A percentile compares a stretch with the other conserved stretches of the same genome.
Conservation (phyloP, 2,329 filamentous ascomycete species). For the Harringtonia aguacate region DNA sequence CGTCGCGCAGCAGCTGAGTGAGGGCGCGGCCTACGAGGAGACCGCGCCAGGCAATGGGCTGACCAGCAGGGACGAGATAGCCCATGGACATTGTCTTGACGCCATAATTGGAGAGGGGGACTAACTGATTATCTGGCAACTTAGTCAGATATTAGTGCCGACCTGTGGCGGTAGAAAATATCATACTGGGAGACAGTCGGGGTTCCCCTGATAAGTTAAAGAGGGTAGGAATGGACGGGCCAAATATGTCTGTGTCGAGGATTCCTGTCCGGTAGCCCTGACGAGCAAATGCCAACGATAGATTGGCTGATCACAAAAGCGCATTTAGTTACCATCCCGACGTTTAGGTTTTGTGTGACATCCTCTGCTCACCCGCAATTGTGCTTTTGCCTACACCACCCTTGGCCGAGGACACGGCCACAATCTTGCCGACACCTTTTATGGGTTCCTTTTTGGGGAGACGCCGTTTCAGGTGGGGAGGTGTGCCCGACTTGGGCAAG, state of each 20-base stretch:
- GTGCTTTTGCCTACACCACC: constrained; percentile 98
- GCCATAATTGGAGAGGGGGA: constrained; percentile 89
- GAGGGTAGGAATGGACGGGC: constrained; percentile 85
- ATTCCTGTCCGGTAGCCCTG: constrained; percentile 76
- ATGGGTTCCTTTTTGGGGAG: constrained; percentile 68
- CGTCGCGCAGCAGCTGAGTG: constrained; percentile 89
- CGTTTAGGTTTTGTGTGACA: neutral
- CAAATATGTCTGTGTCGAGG: constrained; percentile 93
- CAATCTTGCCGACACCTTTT: constrained; percentile 75
- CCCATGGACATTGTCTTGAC: constrained; percentile 99
- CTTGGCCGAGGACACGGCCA: constrained; percentile 95
- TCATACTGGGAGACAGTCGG: constrained; percentile 45
- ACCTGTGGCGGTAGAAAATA: neutral
- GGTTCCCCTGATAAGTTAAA: constrained; percentile 75
- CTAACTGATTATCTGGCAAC: constrained; percentile 64
- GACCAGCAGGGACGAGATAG: constrained; percentile 69
- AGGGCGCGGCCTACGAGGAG: constrained; percentile 97
- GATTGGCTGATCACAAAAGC: constrained; percentile 48
- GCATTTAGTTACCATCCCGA: neutral
- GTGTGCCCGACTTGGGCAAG: constrained; percentile 64
- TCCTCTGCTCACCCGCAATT: constrained; percentile 51
- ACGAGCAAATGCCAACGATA: constrained; percentile 77
- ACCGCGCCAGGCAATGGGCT: constrained; percentile 88
- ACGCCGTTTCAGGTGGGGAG: constrained; percentile 69
- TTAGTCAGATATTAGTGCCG: neutral